Evolutionary conservation across 2,329 filamentous ascomycete genomes (phyloP).

Genomic region (Xylaria sp.): DNA sequence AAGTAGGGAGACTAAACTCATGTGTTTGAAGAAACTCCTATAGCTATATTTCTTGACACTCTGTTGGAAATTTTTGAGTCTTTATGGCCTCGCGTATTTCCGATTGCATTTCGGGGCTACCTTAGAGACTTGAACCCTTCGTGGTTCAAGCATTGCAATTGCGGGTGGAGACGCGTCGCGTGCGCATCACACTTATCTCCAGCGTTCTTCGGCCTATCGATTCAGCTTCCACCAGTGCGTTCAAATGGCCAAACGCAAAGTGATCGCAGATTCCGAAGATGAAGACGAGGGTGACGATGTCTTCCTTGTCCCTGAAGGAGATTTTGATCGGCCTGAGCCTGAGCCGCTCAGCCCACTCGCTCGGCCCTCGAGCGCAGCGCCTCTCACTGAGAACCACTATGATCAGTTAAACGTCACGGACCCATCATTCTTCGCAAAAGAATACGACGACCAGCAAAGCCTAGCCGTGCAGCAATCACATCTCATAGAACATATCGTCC

Average conservation of each 20-base stretch:
- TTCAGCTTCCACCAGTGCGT: constrained; percentile 1
- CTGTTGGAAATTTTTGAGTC: not conserved
- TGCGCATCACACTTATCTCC: constrained; percentile 11
- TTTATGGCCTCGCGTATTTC: not conserved
- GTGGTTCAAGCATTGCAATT: not conserved
- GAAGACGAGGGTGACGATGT: constrained; percentile 44
- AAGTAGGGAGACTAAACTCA: not conserved
- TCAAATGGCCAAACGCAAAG: constrained; percentile 46
- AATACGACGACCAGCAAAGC: constrained; percentile 46
- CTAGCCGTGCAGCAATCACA: constrained; percentile 46
- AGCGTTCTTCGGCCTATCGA: not conserved
- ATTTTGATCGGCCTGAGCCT: constrained; percentile 42
- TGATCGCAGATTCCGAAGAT: constrained; percentile 53
- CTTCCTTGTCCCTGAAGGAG: constrained; percentile 32
- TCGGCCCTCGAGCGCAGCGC: constrained; percentile 36
- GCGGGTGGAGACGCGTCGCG: constrained; percentile 39
- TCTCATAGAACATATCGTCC: constrained; percentile 50
- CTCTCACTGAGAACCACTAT: constrained; percentile 33
- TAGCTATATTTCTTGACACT: not conserved
- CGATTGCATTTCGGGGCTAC: not conserved
- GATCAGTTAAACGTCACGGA: constrained; percentile 45
- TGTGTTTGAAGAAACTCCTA: not conserved
- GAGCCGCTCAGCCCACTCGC: constrained; percentile 47
- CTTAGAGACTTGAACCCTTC: not conserved
- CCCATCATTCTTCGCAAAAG: constrained; percentile 46